These are phyloP conservation scores for Russula abietina DNA, from an alignment of 768 basidiomycete genomes.

Conservation along the genomic window DNA sequence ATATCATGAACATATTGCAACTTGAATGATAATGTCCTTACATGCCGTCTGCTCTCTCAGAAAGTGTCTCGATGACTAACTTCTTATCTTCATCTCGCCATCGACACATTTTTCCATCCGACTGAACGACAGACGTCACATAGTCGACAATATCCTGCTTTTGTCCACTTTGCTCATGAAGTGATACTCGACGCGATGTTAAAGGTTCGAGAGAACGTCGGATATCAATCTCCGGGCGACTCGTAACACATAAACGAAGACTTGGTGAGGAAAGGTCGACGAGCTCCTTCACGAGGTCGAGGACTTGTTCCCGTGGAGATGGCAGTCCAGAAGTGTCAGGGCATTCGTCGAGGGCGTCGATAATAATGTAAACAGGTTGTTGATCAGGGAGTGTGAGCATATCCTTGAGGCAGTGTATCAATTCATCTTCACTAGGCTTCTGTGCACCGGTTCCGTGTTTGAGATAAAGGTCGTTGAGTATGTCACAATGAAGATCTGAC, in stretches of 20 bases:
- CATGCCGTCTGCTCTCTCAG: slow-evolving; percentile 1
- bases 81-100: neutral
- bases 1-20: neutral
- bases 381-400: neutral
- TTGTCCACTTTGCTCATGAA: slow-evolving; percentile 4
- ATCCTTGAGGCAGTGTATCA: neutral
- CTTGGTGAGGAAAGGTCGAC: neutral
- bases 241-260: neutral
- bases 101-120: neutral
- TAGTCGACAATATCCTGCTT: neutral
- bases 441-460: neutral
- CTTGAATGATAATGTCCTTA: neutral
- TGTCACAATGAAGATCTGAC: neutral
- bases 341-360: neutral
- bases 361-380: neutral
- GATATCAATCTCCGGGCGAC: slow-evolving; percentile 2
- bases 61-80: neutral
- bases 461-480: neutral
- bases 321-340: neutral
- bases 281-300: neutral
- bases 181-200: neutral
- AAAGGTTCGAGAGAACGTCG: neutral
- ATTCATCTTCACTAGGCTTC: neutral
- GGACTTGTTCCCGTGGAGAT: neutral
- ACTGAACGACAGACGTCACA: neutral